Conservation (phyloP, 2,329 filamentous ascomycete species). For the Annulohypoxylon truncatum region DNA sequence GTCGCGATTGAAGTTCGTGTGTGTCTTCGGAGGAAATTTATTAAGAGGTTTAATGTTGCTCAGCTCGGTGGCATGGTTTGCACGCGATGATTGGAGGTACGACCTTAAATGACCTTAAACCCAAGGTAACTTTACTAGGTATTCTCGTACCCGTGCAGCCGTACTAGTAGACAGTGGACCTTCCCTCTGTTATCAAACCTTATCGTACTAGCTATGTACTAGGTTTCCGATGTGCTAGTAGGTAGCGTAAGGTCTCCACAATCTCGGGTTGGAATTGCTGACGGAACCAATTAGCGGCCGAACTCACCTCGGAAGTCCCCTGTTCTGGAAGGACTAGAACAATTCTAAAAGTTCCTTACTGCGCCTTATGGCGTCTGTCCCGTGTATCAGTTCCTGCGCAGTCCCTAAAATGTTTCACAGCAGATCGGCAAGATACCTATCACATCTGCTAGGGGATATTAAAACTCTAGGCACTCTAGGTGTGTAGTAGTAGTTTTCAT, state of each 20-base stretch:
- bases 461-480: not conserved
- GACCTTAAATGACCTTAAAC: slow-evolving; percentile 19
- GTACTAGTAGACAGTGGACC: not conserved
- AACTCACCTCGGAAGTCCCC: slow-evolving; percentile 15
- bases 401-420: slow-evolving; percentile 16
- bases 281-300: slow-evolving; percentile 22
- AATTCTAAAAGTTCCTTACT: slow-evolving; percentile 25
- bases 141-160: not conserved
- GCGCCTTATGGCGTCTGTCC: slow-evolving; percentile 7
- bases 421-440: not conserved
- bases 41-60: slow-evolving; percentile 20
- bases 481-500: not conserved
- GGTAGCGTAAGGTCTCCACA: slow-evolving; percentile 2
- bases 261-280: not conserved
- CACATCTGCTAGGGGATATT: not conserved
- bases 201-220: not conserved
- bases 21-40: slow-evolving; percentile 26
- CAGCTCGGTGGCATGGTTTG: slow-evolving; percentile 27
- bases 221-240: not conserved
- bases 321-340: slow-evolving; percentile 38
- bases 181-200: slow-evolving; percentile 6
- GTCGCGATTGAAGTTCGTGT: slow-evolving; percentile 27
- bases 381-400: slow-evolving; percentile 1
- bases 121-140: not conserved
- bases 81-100: slow-evolving; percentile 37